Evolutionary conservation across 495 filamentous ascomycete genomes (phyloP), one percentile per base, ranked within the genome.

Genomic region (Letharia columbiana): DNA sequence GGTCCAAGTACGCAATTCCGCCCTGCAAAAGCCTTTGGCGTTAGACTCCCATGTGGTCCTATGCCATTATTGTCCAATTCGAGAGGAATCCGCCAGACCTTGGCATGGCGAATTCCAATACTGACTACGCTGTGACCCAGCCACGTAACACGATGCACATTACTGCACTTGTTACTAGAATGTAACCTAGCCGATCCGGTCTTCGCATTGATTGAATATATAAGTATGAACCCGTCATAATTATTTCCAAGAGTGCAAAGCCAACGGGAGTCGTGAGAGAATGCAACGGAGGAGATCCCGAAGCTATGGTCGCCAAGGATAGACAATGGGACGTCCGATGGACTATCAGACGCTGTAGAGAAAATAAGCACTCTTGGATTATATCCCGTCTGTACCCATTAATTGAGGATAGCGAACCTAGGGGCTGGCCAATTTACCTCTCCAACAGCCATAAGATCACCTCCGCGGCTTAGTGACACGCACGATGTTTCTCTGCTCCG

Each of bases 401-500:
- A 72, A 71, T 61, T 70, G 49, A 68, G 49, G n/a, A 33, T n/a
- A 12, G 18, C 20, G 13, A 57, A 62, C 44, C 50, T 8, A 13
- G 28, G 33, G 39, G n/a, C n/a, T 45, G 33, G 44, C 39, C 35
- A 44, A 73, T 79, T 70, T 75, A 89, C 87, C 80, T 98, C 94
- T 73, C 94, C 94, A 41, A 97, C 87, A 37, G 95, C 94, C 50
- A 98, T 82, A 73, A 90, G 91, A 66, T 84, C 87, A 56, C 91
- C 94, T 82, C 96, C 91, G 7, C 86, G 88, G 75, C 92, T 97
- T 64, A 98, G 86, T 28, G 89, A 89, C 37, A 98, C 83, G 77
- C 91, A 95, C n/a, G 92, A 96, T 2, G 92, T 90, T n/a, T 93
- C 91, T 75, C 96, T 96, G 72, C 96, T 88, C 67, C 92, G 82